Evolutionary conservation across 1,139 yeast species (phyloP).

Genomic region (Debaryomyces subglobosus): DNA sequence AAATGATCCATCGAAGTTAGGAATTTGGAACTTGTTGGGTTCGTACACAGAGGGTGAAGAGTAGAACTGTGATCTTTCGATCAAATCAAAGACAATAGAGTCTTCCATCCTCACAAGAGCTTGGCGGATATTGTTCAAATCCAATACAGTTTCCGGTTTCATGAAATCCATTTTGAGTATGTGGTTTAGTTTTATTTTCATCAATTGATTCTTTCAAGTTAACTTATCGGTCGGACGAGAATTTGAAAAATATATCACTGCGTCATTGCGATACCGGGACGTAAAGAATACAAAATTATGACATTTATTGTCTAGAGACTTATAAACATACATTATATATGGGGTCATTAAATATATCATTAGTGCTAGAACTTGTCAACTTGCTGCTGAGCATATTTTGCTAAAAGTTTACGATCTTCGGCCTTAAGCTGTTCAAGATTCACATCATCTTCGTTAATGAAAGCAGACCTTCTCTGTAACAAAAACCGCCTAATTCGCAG

Average conservation of each 20-base stretch:
- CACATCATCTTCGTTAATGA: slow-evolving; percentile 23
- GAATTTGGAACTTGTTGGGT: slow-evolving; percentile 58
- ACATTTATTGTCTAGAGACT: too few species aligned
- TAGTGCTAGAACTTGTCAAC: slow-evolving; percentile 20
- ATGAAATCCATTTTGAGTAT: slow-evolving; percentile 71
- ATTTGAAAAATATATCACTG: not conserved
- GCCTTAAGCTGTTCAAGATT: slow-evolving; percentile 21
- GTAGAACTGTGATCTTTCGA: slow-evolving; percentile 89
- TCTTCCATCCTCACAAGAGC: slow-evolving; percentile 94
- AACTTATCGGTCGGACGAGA: not conserved
- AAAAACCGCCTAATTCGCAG: slow-evolving; percentile 58
- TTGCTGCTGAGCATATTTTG: slow-evolving; percentile 35
- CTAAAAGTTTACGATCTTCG: slow-evolving; percentile 35
- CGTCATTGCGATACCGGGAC: slow-evolving; percentile 1
- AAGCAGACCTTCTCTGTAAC: slow-evolving; percentile 54
- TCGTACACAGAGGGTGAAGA: slow-evolving; percentile 77
- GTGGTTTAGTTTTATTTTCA: not conserved
- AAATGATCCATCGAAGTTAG: slow-evolving; percentile 77
- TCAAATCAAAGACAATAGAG: slow-evolving; percentile 87
- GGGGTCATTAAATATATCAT: slow-evolving; percentile 11
- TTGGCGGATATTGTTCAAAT: slow-evolving; percentile 78
- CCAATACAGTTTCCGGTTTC: slow-evolving; percentile 80
- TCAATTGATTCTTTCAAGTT: not conserved
- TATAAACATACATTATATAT: not conserved
- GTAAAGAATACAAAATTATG: not conserved